Base-by-base conservation (phyloP, 306 rosid genomes). In the Bauhinia variegata region DNA sequence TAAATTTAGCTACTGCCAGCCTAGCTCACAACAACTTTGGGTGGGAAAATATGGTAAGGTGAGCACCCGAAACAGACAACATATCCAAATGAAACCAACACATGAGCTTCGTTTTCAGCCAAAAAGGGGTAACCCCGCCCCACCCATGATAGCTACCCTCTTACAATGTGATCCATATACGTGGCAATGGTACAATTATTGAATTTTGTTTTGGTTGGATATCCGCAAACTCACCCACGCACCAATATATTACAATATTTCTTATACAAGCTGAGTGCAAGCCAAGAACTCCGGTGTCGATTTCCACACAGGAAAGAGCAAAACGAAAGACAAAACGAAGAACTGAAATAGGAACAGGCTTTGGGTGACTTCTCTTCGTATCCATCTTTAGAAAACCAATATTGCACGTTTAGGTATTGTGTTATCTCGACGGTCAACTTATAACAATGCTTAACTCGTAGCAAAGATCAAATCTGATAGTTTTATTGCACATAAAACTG, bases 131-230 rank as follows among this genome's bases (percentile, higher is more conserved):
- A 60, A 51, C 86, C 93, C 88, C 85, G 81, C 96, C 86, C 73
- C 77, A 36, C 73, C 62, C 65, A 52, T 64, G 81, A 79, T 83
- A 46, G 82, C 82, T 67, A 80, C 87, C 83, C 83, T 33, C 85
- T 46, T 79, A 68, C 50, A 76, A 48, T 75, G 44, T 79, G 73
- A 80, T 82, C 79, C 92, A 76, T 86, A n/a, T n/a, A 34, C 74
- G 70, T 75, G 48, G 69, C 61, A 78, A 59, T 69, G 49, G 77
- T 83, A 57, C 95, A 85, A 87, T 89, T 82, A 89, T 84, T 85
- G 68, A 78, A 16, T 80, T n/a, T 70, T 77, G 64, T 71, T 75
- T 83, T 78, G 42, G 61, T 38, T 65, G 43, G 42, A 60, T 71
- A 23, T 51, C 69, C 78, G 50, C 39, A 61, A 71, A 60, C 54